Percentiles rank a stretch among this genome's conserved stretches.
phyloP scores from a whole-genome alignment of 2,329 filamentous ascomycete species.

The Fusarium sp. region DNA sequence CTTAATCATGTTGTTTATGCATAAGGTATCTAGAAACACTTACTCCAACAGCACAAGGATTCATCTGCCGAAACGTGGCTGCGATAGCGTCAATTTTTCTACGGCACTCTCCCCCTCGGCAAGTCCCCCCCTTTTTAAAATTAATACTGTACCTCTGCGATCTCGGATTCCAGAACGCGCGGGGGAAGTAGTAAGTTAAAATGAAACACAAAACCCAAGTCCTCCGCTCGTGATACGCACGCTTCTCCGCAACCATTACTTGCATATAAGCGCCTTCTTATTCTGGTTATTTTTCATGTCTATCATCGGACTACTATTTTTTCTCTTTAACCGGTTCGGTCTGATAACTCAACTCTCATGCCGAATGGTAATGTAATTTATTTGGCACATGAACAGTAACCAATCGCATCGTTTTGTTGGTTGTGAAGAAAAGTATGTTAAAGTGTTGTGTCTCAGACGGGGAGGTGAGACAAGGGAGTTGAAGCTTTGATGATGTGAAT shows the following conservation, averaged over 20 bases:
- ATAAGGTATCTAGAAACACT: background rate
- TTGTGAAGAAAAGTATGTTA: background rate
- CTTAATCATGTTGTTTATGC: background rate
- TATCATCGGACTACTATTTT: constrained; percentile 16
- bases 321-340: background rate
- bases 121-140: background rate
- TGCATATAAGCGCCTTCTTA: constrained; percentile 21
- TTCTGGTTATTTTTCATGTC: constrained; percentile 13
- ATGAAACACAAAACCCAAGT: constrained; percentile 9
- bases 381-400: background rate
- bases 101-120: constrained; percentile 10
- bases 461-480: background rate
- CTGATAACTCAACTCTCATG: background rate
- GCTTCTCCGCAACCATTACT: constrained; percentile 1
- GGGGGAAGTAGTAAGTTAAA: constrained; percentile 11
- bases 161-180: constrained; percentile 3
- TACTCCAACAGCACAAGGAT: background rate
- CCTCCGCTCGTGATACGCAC: constrained; percentile 16
- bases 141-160: background rate
- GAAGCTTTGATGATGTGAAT: background rate
- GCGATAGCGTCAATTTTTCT: constrained; percentile 2
- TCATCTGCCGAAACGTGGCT: constrained; percentile 5
- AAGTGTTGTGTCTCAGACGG: background rate
- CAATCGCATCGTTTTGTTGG: constrained; percentile 1
- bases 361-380: background rate